Percentiles rank a stretch among this genome's conserved stretches.
phyloP scores from a whole-genome alignment of 2,329 filamentous ascomycete genomes.

The Sporothrix schenckii region DNA sequence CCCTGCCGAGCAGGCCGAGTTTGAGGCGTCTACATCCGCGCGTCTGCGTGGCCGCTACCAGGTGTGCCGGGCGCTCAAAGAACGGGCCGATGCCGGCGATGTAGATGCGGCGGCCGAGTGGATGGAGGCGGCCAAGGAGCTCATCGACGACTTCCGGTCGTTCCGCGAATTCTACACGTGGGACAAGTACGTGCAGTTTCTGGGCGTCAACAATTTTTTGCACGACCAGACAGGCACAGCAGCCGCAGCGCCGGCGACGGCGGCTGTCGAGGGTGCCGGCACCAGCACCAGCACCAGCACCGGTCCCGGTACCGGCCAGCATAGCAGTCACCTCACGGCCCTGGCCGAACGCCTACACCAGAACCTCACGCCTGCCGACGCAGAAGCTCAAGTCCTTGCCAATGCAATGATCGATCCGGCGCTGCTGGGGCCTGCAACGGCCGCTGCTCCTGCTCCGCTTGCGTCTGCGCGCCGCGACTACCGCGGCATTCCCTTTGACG shows the following conservation, averaged over 20 bases:
- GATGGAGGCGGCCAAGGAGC: slow-evolving; percentile 61
- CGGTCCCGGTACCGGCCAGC: slow-evolving; percentile 30
- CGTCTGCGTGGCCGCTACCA: slow-evolving; percentile 47
- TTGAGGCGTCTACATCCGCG: slow-evolving; percentile 39
- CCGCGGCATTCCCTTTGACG: slow-evolving; percentile 76
- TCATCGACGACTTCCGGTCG: slow-evolving; percentile 66
- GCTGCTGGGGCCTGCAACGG: slow-evolving; percentile 39
- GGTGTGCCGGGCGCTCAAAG: slow-evolving; percentile 48
- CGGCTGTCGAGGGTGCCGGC: slow-evolving; percentile 23
- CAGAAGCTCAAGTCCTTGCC: slow-evolving; percentile 17
- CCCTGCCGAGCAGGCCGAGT: slow-evolving; percentile 38
- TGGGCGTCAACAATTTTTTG: slow-evolving; percentile 49
- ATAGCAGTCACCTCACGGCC: slow-evolving; percentile 53
- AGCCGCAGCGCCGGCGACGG: slow-evolving; percentile 34
- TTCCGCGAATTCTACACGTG: slow-evolving; percentile 67
- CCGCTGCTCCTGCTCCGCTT: not conserved
- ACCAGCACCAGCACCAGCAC: not conserved
- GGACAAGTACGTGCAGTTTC: slow-evolving; percentile 65
- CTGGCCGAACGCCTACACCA: slow-evolving; percentile 61
- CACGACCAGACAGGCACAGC: slow-evolving; percentile 42
- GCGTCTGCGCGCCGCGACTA: slow-evolving; percentile 44
- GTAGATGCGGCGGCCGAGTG: slow-evolving; percentile 53
- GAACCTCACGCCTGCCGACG: slow-evolving; percentile 36
- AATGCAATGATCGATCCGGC: slow-evolving; percentile 40
- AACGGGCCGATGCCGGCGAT: slow-evolving; percentile 43